Percentiles rank a stretch among this genome's conserved stretches.
Evolutionary conservation across 352 stramenopile species (phyloP).

Genomic region (Globisporangium heterothallicum): DNA sequence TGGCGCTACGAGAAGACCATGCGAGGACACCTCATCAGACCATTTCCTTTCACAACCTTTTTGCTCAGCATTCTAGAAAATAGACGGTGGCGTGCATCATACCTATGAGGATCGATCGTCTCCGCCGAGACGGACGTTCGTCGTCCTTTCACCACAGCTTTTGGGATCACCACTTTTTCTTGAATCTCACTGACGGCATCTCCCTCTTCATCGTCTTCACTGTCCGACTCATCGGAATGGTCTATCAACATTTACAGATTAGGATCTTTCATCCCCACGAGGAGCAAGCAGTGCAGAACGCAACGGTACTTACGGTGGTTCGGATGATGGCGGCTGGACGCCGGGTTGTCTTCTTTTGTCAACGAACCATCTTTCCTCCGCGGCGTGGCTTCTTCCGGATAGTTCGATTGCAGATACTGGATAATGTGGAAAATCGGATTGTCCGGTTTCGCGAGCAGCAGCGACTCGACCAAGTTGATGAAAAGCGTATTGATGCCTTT

Average conservation of each 20-base stretch:
- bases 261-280: not conserved
- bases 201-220: conserved; percentile 76
- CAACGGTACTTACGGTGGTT: conserved; percentile 11
- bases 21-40: not conserved
- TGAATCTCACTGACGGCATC: conserved; percentile 83
- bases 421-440: conserved; percentile 88
- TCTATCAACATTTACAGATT: conserved; percentile 22
- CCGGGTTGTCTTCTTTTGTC: conserved; percentile 45
- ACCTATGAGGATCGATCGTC: conserved; percentile 80
- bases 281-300: conserved; percentile 15
- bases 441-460: conserved; percentile 86
- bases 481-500: conserved; percentile 92
- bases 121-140: conserved; percentile 86
- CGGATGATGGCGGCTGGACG: conserved; percentile 20
- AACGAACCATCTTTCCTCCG: conserved; percentile 26
- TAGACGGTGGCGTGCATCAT: conserved; percentile 2
- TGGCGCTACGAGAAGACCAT: conserved; percentile 33
- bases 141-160: conserved; percentile 75
- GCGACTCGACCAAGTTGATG: conserved; percentile 89
- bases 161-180: conserved; percentile 42
- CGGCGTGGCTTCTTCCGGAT: conserved; percentile 69
- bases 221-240: conserved; percentile 85
- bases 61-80: no score
- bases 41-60: no score
- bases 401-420: conserved; percentile 86